Conservation (phyloP, 108 stramenopile species). For the Skeletonema tropicum region DNA sequence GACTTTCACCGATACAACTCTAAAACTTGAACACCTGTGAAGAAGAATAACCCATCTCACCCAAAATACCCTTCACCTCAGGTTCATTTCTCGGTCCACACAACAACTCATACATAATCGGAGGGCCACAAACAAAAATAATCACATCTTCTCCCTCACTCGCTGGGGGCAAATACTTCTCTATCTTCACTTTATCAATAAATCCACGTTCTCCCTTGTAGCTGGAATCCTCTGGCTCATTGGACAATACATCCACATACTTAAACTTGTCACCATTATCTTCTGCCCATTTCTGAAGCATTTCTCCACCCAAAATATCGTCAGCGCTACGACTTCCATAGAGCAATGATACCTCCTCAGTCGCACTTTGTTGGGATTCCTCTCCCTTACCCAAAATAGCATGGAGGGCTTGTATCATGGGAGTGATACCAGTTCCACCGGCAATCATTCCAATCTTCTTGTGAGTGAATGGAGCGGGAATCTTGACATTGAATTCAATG, state of each 20-base stretch:
- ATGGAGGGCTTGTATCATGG: conserved; percentile 96
- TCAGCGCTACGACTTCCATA: conserved; percentile 74
- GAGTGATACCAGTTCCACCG: conserved; percentile 98
- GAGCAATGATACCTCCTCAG: conserved; percentile 78
- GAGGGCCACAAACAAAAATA: conserved; percentile 96
- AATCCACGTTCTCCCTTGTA: conserved; percentile 70
- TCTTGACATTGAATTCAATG: conserved; percentile 88
- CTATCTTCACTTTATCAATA: conserved; percentile 70
- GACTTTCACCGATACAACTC: conserved; percentile 2
- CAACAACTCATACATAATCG: conserved; percentile 87
- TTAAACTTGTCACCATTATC: conserved; percentile 52
- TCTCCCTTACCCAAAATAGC: conserved; percentile 83
- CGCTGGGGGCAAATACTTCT: conserved; percentile 64
- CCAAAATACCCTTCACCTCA: conserved; percentile 81
- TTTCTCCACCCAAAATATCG: conserved; percentile 89
- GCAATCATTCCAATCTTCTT: conserved; percentile 93
- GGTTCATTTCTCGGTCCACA: conserved; percentile 84
- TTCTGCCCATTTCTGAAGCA: conserved; percentile 72
- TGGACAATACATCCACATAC: conserved; percentile 71
- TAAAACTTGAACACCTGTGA: conserved; percentile 96
- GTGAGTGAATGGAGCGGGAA: conserved; percentile 76
- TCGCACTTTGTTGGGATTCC: conserved; percentile 28
- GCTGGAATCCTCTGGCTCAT: conserved; percentile 67
- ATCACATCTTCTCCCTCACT: conserved; percentile 59
- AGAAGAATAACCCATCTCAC: conserved; percentile 85